phyloP scores from a whole-genome alignment of 345 rosid genomes.

The Citrus hindsii region DNA sequence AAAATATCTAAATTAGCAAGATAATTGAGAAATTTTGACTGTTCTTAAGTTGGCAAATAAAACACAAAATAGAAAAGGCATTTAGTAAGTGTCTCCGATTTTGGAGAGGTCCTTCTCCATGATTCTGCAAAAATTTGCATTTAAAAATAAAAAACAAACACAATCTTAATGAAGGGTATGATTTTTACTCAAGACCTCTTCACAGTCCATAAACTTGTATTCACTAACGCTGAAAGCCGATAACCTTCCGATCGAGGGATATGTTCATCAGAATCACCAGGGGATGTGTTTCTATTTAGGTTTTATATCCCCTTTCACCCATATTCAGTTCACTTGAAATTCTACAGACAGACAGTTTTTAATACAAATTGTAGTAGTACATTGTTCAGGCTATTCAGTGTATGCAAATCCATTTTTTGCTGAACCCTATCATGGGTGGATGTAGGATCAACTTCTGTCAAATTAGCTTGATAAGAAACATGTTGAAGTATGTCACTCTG shows the following conservation, averaged over 20 bases:
- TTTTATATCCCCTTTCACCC: background rate
- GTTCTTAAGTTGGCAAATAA: background rate
- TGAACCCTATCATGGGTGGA: background rate
- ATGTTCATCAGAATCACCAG: background rate
- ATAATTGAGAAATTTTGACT: background rate
- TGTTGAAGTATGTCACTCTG: background rate
- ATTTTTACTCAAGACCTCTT: no score
- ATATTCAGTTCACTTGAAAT: background rate
- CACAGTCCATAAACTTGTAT: background rate
- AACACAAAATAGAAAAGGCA: background rate
- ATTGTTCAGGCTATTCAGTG: background rate
- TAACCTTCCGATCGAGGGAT: background rate
- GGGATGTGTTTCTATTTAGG: background rate
- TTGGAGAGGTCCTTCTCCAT: background rate
- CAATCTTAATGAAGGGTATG: no score
- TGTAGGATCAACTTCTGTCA: background rate
- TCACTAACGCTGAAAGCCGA: background rate
- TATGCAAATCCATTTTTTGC: background rate
- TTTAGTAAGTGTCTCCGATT: background rate
- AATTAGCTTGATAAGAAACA: background rate
- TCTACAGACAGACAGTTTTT: background rate
- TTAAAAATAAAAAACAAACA: no score
- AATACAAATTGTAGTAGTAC: background rate
- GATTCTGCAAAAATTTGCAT: no score
- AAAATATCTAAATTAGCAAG: background rate